Base-by-base conservation (phyloP, 1,284 basidiomycete species). In the Rhodotorula sp. region DNA sequence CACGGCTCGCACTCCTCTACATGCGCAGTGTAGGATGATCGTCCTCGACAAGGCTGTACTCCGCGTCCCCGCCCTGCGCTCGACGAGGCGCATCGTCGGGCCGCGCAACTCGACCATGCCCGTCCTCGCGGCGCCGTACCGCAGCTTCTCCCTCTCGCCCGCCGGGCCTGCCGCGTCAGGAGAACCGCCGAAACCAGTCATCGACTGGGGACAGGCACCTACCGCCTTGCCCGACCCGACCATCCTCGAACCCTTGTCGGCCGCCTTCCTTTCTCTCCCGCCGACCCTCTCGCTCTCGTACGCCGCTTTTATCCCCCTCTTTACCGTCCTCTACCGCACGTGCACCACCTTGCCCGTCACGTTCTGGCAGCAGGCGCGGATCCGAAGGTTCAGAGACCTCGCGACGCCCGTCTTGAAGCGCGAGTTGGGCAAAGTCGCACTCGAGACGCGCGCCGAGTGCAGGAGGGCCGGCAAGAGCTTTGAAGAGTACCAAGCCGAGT, bases 311-410 rank as follows among this genome's bases (percentile, higher is more conserved):
- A 91, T 95, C 71, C 88, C 94, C 56, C 79, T 91, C 6, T 83
- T 88, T 67, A 91, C 91, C 2, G 80, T 91, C 58, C 77, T 85
- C 20, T 84, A 88, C 46, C 87, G 93, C 74, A 81, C 88, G 14
- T 81, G 83, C 0, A 79, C 87, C 60, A 87, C 91, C 1, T 83
- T 93, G 8, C 93, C 92, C 26, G 83, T 91, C 70, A 87, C 89
- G 70, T 78, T 92, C 80, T 94, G 91, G 92, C 91, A 93, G 75
- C 75, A 86, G 76, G 83, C 82, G 75, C 85, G 89, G 66, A 85
- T 87, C 74, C 85, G 85, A 80, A 83, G 86, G 71, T 84, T 87
- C 29, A 87, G 89, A 75, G 86, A 90, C 72, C 77, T 86, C 18
- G 90, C 90, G 45, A 75, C 89, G 37, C 91, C 92, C 17, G 83